Percentiles rank a stretch among this genome's conserved stretches.
phyloP scores from a whole-genome alignment of 129 eudicot species.

The Erigeron canadensis region DNA sequence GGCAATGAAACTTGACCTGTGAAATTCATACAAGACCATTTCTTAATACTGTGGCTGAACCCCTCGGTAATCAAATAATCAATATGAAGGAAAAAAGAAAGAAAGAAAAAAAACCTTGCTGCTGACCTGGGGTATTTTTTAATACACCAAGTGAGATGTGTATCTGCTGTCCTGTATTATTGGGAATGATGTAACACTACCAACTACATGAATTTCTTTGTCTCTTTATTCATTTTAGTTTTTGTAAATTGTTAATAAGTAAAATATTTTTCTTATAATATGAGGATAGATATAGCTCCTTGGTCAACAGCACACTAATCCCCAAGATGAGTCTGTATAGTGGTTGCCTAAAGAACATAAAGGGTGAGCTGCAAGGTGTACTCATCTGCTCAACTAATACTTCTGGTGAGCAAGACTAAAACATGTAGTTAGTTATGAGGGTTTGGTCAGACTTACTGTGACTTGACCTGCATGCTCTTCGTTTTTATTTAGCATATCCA shows the following conservation, averaged over 20 bases:
- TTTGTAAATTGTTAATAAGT: not conserved
- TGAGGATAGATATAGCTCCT: constrained; percentile 8
- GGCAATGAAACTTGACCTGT: too few relatives aligned
- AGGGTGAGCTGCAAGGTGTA: not conserved
- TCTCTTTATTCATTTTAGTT: too few relatives aligned
- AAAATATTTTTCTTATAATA: not conserved
- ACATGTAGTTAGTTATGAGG: constrained; percentile 14
- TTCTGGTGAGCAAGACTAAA: constrained; percentile 15
- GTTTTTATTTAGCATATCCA: not conserved
- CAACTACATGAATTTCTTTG: not conserved
- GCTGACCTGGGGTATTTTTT: constrained; percentile 7
- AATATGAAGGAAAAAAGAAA: too few relatives aligned
- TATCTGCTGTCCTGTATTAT: constrained; percentile 21
- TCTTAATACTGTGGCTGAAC: too few relatives aligned
- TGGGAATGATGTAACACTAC: not conserved
- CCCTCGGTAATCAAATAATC: too few relatives aligned
- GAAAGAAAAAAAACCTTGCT: too few relatives aligned
- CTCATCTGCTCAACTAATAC: constrained; percentile 8
- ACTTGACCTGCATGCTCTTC: not conserved
- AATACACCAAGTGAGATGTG: constrained; percentile 1
- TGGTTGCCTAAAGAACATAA: not conserved
- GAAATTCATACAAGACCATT: too few relatives aligned
- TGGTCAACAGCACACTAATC: not conserved
- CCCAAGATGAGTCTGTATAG: not conserved
- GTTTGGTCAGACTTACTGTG: constrained; percentile 23